A percentile compares a stretch with the other conserved stretches of the same genome.
These are phyloP conservation scores for Cymbomonas tetramitiformis DNA, from an alignment of 139 green algal genomes.

Conservation along the genomic window DNA sequence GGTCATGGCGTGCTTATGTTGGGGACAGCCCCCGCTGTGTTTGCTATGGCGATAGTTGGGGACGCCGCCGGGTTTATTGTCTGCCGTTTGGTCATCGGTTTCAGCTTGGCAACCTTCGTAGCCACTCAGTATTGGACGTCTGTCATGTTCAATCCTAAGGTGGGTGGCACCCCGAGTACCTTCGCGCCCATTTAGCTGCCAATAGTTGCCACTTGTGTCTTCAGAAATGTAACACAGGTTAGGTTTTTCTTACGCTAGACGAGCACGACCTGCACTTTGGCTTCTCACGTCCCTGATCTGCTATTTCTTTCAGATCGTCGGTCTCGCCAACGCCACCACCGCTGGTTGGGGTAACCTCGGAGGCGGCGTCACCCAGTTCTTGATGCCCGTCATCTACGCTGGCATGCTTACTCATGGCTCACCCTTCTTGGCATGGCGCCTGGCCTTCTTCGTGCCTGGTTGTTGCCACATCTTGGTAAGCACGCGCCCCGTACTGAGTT, in stretches of 20 bases:
- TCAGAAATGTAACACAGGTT: too few species aligned
- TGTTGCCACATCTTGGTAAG: conserved; percentile 50
- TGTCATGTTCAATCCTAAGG: conserved; percentile 70
- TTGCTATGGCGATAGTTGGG: conserved; percentile 37
- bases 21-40: conserved; percentile 43
- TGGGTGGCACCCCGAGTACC: too few species aligned
- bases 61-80: conserved; percentile 48
- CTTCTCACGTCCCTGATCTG: too few species aligned
- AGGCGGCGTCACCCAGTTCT: conserved; percentile 70
- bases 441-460: conserved; percentile 72
- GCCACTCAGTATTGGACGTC: conserved; percentile 76
- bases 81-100: conserved; percentile 62
- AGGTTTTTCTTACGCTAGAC: too few species aligned
- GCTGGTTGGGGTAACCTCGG: conserved; percentile 79
- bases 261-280: too few species aligned
- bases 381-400: conserved; percentile 78
- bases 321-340: conserved; percentile 69
- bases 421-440: conserved; percentile 62
- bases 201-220: too few species aligned
- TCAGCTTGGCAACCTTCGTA: conserved; percentile 69
- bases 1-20: conserved; percentile 36
- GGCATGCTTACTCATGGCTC: conserved; percentile 23
- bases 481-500: too few species aligned
- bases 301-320: too few species aligned
- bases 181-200: too few species aligned